A percentile compares a stretch with the other conserved stretches of the same genome.
Conservation (phyloP, 2,329 filamentous ascomycete genomes). For the Fusarium neocosmosporiellum region DNA sequence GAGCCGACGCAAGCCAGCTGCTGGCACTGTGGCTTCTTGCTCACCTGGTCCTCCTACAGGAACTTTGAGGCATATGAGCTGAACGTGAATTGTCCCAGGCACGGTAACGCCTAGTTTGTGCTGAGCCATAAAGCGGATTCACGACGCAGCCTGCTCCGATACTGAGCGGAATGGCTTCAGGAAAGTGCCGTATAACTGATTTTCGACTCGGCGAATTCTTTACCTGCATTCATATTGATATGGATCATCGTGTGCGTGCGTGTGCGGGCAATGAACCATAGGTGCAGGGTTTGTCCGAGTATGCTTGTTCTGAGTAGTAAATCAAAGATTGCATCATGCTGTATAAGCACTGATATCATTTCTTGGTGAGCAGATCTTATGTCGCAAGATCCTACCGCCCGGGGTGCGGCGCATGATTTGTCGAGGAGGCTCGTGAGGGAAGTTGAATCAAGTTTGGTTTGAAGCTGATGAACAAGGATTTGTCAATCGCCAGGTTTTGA, state of each 20-base stretch:
- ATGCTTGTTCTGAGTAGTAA: not conserved
- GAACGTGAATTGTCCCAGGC: not conserved
- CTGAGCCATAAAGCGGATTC: not conserved
- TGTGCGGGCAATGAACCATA: not conserved
- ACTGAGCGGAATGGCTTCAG: not conserved
- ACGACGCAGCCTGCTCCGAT: not conserved
- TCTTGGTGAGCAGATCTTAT: not conserved
- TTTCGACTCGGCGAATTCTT: not conserved
- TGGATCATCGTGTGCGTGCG: not conserved
- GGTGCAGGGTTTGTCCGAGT: not conserved
- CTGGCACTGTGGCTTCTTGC: not conserved
- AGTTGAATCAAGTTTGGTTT: not conserved
- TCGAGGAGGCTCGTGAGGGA: not conserved
- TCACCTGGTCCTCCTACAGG: not conserved
- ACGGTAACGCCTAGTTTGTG: not conserved
- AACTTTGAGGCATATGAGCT: not conserved
- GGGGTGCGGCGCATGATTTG: not conserved
- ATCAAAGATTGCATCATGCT: not conserved
- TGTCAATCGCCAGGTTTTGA: not conserved
- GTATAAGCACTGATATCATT: not conserved
- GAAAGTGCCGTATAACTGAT: not conserved
- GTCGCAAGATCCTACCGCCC: not conserved
- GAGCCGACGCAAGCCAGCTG: constrained; percentile 14
- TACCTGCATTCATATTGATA: not conserved
- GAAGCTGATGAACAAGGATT: not conserved